Evolutionary conservation across 2,329 filamentous ascomycete genomes (phyloP).

Genomic region (Mycocentrospora acerina): DNA sequence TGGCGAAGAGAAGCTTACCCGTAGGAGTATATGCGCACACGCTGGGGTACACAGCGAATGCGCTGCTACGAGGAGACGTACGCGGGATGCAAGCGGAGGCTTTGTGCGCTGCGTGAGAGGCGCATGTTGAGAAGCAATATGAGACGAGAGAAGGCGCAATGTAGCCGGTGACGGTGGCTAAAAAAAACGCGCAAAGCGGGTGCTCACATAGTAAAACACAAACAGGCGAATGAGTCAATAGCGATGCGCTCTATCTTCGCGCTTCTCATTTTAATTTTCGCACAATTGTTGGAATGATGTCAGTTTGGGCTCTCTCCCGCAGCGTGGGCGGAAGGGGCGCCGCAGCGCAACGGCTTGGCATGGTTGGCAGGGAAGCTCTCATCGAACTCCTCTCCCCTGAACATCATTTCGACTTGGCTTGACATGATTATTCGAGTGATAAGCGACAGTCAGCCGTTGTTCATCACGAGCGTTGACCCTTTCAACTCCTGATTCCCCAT

Average conservation of each 20-base stretch:
- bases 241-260: not conserved
- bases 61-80: slow-evolving; percentile 21
- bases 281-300: slow-evolving; percentile 8
- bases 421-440: too few relatives aligned
- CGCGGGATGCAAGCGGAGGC: slow-evolving; percentile 18
- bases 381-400: slow-evolving; percentile 12
- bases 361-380: too few relatives aligned
- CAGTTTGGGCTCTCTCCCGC: slow-evolving; percentile 15
- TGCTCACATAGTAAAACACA: not conserved
- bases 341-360: slow-evolving; percentile 19
- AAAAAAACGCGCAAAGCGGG: not conserved
- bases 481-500: too few relatives aligned
- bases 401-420: not conserved
- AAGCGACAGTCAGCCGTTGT: too few relatives aligned
- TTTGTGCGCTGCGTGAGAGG: slow-evolving; percentile 12
- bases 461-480: too few relatives aligned
- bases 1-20: slow-evolving; percentile 33
- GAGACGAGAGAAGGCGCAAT: slow-evolving; percentile 8
- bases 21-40: slow-evolving; percentile 31
- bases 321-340: slow-evolving; percentile 17
- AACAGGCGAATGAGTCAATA: slow-evolving; percentile 4
- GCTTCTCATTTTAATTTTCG: slow-evolving; percentile 1
- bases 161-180: not conserved
- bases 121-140: slow-evolving; percentile 23
- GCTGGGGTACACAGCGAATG: slow-evolving; percentile 27